Evolutionary conservation across 2,329 filamentous ascomycete genomes (phyloP).

Genomic region (Teratosphaeria viscida): DNA sequence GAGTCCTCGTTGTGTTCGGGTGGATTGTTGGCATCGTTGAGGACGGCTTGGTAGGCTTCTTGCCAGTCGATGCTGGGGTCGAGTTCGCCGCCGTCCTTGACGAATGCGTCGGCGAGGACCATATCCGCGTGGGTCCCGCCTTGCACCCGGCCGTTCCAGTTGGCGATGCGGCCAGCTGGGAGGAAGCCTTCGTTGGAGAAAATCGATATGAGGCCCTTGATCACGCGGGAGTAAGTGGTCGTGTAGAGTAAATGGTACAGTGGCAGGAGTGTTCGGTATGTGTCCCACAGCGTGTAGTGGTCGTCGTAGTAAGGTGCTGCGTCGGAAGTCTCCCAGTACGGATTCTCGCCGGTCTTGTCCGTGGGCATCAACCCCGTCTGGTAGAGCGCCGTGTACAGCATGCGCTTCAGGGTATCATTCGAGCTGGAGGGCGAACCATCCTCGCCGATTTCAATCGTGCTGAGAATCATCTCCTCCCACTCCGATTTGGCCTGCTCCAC

Average conservation of each 20-base stretch:
- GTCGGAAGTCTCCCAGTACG: constrained; percentile 50
- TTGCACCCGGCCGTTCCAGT: constrained; percentile 58
- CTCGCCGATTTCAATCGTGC: constrained; percentile 32
- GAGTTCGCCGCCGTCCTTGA: constrained; percentile 44
- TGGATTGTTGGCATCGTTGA: constrained; percentile 52
- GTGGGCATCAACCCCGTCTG: constrained; percentile 59
- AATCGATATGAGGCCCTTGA: constrained; percentile 57
- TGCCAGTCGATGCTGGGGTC: constrained; percentile 47
- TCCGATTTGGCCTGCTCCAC: neutral
- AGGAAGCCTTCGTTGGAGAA: constrained; percentile 57
- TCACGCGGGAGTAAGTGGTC: constrained; percentile 50
- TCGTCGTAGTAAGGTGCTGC: constrained; percentile 56
- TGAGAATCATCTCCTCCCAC: neutral
- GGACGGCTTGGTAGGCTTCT: constrained; percentile 50
- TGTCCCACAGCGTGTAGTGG: constrained; percentile 57
- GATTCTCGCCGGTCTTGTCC: constrained; percentile 29
- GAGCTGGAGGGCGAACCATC: neutral
- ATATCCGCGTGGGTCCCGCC: constrained; percentile 59
- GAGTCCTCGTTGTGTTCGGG: constrained; percentile 50
- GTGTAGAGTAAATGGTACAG: constrained; percentile 57
- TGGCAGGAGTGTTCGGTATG: constrained; percentile 53
- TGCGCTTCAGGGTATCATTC: constrained; percentile 22
- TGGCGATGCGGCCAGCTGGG: constrained; percentile 58
- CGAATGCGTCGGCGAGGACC: constrained; percentile 59
- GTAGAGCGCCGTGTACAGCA: constrained; percentile 41